Conservation (phyloP, 306 rosid genomes). For the Purshia tridentata region DNA sequence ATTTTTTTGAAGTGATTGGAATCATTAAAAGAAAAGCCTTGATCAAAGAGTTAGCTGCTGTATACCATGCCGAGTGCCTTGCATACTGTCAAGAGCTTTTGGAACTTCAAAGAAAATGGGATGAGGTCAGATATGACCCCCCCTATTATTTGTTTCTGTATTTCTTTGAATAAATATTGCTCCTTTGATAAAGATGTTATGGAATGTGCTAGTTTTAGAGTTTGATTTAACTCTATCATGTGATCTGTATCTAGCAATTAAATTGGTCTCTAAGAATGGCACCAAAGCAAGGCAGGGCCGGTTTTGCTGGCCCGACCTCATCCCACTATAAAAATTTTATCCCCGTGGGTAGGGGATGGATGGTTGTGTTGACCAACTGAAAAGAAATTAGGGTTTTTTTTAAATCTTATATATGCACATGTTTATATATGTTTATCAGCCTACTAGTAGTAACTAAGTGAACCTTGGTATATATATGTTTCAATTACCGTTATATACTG, state of each 20-base stretch:
- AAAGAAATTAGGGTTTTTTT: no score
- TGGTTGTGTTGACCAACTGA: no score
- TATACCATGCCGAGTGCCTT: constrained; percentile 85
- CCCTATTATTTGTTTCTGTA: not conserved
- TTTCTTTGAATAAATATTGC: not conserved
- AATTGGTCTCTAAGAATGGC: not conserved
- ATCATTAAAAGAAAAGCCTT: constrained; percentile 83
- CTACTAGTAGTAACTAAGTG: no score
- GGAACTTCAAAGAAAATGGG: constrained; percentile 84
- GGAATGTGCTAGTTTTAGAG: not conserved
- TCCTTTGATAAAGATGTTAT: not conserved
- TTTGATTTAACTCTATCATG: not conserved
- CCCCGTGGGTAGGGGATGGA: not conserved
- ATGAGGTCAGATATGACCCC: constrained; percentile 56
- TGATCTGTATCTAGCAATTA: not conserved
- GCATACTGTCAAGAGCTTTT: constrained; percentile 83
- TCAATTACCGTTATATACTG: no score
- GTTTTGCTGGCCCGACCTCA: not conserved
- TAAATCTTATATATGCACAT: no score
- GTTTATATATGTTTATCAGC: no score
- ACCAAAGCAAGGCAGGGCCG: not conserved
- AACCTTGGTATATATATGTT: no score
- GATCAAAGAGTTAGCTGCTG: constrained; percentile 83
- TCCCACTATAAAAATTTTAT: not conserved
- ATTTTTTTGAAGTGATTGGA: constrained; percentile 71